These are phyloP conservation scores for Xylariaceae sp. DNA, from an alignment of 2,329 filamentous ascomycete genomes.

Conservation along the genomic window DNA sequence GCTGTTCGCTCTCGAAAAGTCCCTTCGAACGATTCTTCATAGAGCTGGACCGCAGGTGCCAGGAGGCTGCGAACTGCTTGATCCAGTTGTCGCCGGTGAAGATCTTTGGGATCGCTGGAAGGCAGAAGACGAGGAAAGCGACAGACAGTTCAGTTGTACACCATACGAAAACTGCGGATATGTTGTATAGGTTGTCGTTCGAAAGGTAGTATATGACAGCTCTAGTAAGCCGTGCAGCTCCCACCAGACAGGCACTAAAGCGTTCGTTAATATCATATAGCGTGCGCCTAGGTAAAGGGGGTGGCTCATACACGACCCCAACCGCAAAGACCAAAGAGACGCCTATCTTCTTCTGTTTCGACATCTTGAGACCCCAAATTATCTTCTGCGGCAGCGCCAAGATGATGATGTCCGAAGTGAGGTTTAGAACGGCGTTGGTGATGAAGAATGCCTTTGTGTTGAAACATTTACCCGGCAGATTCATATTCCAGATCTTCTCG, in stretches of 20 bases:
- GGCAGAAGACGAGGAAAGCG: constrained; percentile 21
- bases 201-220: constrained; percentile 16
- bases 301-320: constrained; percentile 44
- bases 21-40: not conserved
- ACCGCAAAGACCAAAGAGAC: constrained; percentile 49
- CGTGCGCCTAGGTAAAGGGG: not conserved
- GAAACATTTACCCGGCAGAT: constrained; percentile 44
- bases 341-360: constrained; percentile 49
- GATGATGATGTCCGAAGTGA: constrained; percentile 50
- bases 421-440: constrained; percentile 49
- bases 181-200: constrained; percentile 21
- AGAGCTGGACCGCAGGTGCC: not conserved
- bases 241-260: constrained; percentile 12
- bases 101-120: constrained; percentile 16
- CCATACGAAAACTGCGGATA: constrained; percentile 20
- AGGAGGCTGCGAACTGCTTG: not conserved
- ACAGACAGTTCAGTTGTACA: constrained; percentile 17
- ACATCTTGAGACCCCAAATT: constrained; percentile 49
- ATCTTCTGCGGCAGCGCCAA: constrained; percentile 50
- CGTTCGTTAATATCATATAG: not conserved
- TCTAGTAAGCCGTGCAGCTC: constrained; percentile 11
- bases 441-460: constrained; percentile 51
- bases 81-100: constrained; percentile 13
- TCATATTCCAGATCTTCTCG: constrained; percentile 37
- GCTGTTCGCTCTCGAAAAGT: not conserved